phyloP scores from a whole-genome alignment of 1,284 basidiomycete genomes.

The Ceraceosorus guamensis region DNA sequence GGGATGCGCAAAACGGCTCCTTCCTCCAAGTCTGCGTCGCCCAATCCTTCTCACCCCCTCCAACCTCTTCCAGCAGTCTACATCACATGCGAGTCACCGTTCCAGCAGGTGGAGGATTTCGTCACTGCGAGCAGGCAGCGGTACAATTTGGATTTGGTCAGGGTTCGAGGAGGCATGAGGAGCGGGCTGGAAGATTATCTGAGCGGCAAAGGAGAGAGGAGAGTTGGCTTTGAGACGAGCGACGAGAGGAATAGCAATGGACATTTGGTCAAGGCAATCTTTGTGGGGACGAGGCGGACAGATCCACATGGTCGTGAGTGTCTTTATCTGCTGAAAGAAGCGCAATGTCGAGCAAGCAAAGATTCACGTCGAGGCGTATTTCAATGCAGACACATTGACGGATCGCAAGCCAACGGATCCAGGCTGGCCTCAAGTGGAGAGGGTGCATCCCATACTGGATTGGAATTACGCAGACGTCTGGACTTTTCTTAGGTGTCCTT shows the following conservation, averaged over 20 bases:
- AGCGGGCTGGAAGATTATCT: constrained; percentile 67
- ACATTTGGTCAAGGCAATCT: constrained; percentile 60
- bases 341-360: neutral
- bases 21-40: too few species aligned
- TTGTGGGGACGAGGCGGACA: constrained; percentile 76
- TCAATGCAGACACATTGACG: constrained; percentile 11
- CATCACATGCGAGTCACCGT: constrained; percentile 82
- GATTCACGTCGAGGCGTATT: neutral
- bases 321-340: neutral
- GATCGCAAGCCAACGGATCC: constrained; percentile 28
- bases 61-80: constrained; percentile 64
- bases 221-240: neutral
- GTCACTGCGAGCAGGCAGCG: constrained; percentile 59
- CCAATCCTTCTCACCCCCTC: constrained; percentile 53
- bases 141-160: constrained; percentile 76
- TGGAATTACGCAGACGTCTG: constrained; percentile 88
- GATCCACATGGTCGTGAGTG: constrained; percentile 86
- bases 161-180: constrained; percentile 74
- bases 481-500: constrained; percentile 69
- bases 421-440: constrained; percentile 80
- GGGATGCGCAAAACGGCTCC: too few species aligned
- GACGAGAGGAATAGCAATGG: neutral
- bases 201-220: constrained; percentile 48
- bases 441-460: constrained; percentile 91
- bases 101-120: constrained; percentile 75